Evolutionary conservation across 441 rosid genomes (phyloP).

Genomic region (Corymbia calophylla): DNA sequence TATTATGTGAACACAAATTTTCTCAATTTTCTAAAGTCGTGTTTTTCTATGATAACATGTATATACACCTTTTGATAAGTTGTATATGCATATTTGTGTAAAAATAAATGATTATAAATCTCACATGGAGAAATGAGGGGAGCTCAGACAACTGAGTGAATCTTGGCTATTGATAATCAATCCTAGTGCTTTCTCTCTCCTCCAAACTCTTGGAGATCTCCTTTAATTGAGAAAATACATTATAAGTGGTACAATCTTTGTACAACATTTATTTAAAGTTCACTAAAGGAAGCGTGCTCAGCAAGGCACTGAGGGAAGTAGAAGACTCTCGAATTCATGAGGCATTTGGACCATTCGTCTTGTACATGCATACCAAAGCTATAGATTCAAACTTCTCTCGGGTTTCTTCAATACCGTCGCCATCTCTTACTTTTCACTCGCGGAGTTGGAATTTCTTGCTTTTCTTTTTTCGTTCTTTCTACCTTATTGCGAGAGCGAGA

Average conservation of each 20-base stretch:
- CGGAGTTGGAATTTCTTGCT: background rate
- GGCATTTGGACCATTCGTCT: too few species aligned
- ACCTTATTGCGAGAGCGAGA: background rate
- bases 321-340: too few species aligned
- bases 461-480: background rate
- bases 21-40: too few species aligned
- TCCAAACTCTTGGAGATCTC: rapidly evolving
- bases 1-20: background rate
- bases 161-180: background rate
- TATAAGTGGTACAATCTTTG: too few species aligned
- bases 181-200: background rate
- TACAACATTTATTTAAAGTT: rapidly evolving
- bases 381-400: background rate
- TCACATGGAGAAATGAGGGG: rapidly evolving
- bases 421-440: background rate
- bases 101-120: too few species aligned
- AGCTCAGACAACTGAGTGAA: too few species aligned
- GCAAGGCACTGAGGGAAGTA: rapidly evolving
- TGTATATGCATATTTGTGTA: too few species aligned
- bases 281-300: background rate
- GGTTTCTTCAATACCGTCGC: background rate
- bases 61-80: background rate
- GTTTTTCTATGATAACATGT: too few species aligned
- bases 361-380: too few species aligned
- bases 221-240: rapidly evolving